Evolutionary conservation across 495 filamentous ascomycete genomes (phyloP), one percentile per base, ranked within the genome.

Genomic region (Xylaria grammica): DNA sequence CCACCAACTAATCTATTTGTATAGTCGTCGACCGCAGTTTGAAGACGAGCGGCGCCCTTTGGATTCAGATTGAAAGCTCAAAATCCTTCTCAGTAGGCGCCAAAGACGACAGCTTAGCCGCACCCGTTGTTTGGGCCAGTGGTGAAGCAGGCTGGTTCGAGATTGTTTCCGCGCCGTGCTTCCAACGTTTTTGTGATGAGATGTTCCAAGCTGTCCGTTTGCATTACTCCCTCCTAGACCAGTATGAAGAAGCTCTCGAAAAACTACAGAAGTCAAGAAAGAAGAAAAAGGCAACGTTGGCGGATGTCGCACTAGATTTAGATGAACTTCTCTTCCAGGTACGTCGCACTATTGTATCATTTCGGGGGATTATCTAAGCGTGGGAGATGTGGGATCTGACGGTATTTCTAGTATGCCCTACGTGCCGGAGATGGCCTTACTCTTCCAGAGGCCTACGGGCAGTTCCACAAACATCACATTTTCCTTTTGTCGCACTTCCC

Each of bases 121-220:
- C 81, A 22, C 79, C 87, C 38, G 82, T 84, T 36, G 75, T 94
- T 51, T 96, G 92, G 92, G 90, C 90, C 32, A 85, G 86, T 36
- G 91, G 92, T 51, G 75, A 81, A 62, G 86, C 89, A n/a, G 92
- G 91, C 60, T 94, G 91, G 91, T 94, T 87, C 75, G 84, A 89
- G 72, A 85, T 95, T 27, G 75, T 79, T 24, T 89, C 92, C 1
- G 81, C 87, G 52, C 78, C 79, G 49, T 72, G 78, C 2, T 96
- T 91, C 74, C 74, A 79, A 60, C 67, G 75, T 2, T 85, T 86
- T 58, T 92, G 86, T 77, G 78, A 85, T 56, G 78, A 85, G 15
- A 90, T 93, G 78, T 81, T 83, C 27, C 86, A 92, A 75, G 90
- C 87, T 1, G 84, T 92, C 30, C 83, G 84, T 53, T 74, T 93